phyloP scores from a whole-genome alignment of 2,329 filamentous ascomycete genomes.

The Monilinia fructigena region DNA sequence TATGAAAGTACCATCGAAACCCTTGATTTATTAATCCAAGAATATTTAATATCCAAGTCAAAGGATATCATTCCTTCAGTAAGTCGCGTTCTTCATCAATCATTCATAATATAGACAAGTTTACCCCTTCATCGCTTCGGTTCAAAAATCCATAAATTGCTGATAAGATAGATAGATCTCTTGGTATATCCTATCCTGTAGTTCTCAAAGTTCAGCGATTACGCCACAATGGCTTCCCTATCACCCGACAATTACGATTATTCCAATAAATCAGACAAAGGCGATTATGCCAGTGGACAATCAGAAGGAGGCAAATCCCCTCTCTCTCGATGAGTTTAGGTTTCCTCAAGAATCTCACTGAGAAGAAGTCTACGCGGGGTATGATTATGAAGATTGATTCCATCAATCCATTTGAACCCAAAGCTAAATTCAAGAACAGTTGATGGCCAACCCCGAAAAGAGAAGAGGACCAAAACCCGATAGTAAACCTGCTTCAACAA shows the following conservation, averaged over 20 bases:
- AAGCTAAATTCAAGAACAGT: conserved; percentile 25
- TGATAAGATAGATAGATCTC: conserved; percentile 5
- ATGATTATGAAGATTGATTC: conserved; percentile 30
- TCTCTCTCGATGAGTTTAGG: conserved; percentile 49
- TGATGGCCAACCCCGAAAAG: conserved; percentile 89
- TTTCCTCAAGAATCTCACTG: conserved; percentile 65
- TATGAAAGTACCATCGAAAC: neutral
- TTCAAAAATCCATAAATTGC: neutral
- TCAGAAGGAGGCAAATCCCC: conserved; percentile 40
- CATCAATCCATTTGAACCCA: neutral
- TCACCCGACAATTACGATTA: conserved; percentile 36
- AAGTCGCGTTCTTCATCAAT: neutral
- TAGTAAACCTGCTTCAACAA: conserved; percentile 88
- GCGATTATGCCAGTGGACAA: conserved; percentile 38
- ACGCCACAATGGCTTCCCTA: conserved; percentile 33
- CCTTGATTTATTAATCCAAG: neutral
- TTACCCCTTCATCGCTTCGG: conserved; percentile 13
- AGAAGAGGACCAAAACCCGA: conserved; percentile 91
- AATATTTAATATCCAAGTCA: neutral
- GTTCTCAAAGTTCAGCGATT: neutral
- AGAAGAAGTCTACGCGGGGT: conserved; percentile 80
- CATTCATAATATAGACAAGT: neutral
- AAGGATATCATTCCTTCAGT: neutral
- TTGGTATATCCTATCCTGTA: neutral
- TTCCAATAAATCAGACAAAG: conserved; percentile 33